These are phyloP conservation scores for Passalora sequoiae DNA, from an alignment of 2,329 filamentous ascomycete species.

Conservation along the genomic window DNA sequence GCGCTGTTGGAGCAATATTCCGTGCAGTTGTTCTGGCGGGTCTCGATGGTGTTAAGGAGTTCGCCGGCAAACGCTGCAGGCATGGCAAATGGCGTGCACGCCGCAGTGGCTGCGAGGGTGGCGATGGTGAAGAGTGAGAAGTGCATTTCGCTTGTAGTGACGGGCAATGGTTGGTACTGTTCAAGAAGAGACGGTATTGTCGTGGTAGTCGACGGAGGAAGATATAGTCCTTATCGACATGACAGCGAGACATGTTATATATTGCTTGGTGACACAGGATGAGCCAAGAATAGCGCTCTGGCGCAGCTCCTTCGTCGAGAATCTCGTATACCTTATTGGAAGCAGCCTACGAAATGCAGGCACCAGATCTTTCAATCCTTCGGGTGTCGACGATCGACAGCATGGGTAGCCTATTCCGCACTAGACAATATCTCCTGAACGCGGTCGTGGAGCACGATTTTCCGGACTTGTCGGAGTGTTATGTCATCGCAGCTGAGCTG, in stretches of 20 bases:
- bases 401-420: conserved; percentile 15
- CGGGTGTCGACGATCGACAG: conserved; percentile 13
- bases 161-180: not conserved
- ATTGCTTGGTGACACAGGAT: too few species aligned
- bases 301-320: too few species aligned
- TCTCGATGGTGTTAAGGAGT: conserved; percentile 4
- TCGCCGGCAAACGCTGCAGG: conserved; percentile 13
- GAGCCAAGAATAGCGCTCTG: too few species aligned
- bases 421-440: not conserved
- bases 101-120: conserved; percentile 15
- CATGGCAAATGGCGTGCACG: conserved; percentile 17
- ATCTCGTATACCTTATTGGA: conserved; percentile 10
- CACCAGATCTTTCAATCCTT: conserved; percentile 2
- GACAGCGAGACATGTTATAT: too few species aligned
- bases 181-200: not conserved
- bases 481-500: not conserved
- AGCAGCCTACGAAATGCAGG: conserved; percentile 14
- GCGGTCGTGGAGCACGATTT: not conserved
- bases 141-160: conserved; percentile 13
- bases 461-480: not conserved
- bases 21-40: conserved; percentile 21
- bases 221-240: not conserved
- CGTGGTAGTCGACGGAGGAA: not conserved
- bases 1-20: conserved; percentile 19
- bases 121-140: conserved; percentile 17